phyloP scores from a whole-genome alignment of 345 rosid genomes.

The Microthlaspi erraticum region DNA sequence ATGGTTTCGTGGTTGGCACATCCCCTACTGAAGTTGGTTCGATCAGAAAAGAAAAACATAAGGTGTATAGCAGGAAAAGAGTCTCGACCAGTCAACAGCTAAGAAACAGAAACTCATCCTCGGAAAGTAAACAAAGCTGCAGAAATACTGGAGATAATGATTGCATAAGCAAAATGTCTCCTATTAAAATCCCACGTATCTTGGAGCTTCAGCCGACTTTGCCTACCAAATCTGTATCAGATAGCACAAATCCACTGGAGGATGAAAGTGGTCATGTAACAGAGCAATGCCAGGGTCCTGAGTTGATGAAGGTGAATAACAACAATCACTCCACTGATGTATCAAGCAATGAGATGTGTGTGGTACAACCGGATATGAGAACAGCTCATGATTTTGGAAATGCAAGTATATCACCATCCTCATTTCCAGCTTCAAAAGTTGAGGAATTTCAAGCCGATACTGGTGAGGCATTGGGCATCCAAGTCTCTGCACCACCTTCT shows the following conservation, averaged over 20 bases:
- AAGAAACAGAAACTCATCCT: constrained; percentile 46
- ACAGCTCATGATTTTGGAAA: constrained; percentile 36
- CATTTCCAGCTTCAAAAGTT: constrained; percentile 39
- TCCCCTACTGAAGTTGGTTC: constrained; percentile 36
- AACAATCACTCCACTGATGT: constrained; percentile 33
- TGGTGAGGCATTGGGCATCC: constrained; percentile 45
- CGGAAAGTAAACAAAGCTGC: constrained; percentile 57
- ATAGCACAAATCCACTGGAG: constrained; percentile 25
- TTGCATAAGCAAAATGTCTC: constrained; percentile 34
- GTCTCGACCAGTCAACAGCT: constrained; percentile 40
- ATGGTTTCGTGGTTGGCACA: constrained; percentile 1
- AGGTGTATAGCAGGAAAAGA: constrained; percentile 61
- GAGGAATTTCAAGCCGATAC: constrained; percentile 41
- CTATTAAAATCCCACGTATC: constrained; percentile 30
- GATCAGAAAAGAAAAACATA: constrained; percentile 40
- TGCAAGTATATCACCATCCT: constrained; percentile 36
- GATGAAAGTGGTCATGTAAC: constrained; percentile 37
- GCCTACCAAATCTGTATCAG: constrained; percentile 41
- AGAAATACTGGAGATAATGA: constrained; percentile 42
- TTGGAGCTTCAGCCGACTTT: constrained; percentile 43
- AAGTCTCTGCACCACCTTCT: constrained; percentile 37
- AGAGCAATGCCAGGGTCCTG: constrained; percentile 39
- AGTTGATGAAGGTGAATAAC: constrained; percentile 25
- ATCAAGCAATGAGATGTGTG: constrained; percentile 27
- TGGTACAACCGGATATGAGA: constrained; percentile 35